Conservation (phyloP, 2,329 filamentous ascomycete genomes). For the Talaromyces sp. region DNA sequence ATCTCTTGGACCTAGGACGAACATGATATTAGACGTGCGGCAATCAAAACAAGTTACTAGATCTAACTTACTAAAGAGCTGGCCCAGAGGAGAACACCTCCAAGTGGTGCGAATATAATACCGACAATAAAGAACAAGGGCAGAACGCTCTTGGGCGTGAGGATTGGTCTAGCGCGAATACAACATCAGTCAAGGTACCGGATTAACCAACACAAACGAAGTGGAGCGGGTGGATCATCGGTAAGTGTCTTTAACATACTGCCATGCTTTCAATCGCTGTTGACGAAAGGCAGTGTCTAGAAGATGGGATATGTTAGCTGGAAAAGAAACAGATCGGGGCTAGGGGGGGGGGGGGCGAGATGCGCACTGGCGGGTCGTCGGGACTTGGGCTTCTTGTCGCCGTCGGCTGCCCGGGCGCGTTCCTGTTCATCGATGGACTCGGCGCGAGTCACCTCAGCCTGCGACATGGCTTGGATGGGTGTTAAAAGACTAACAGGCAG, state of each 20-base stretch:
- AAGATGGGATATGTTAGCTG: conserved; percentile 15
- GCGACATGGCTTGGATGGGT: conserved; percentile 43
- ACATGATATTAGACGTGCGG: background rate
- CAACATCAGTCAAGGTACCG: conserved; percentile 15
- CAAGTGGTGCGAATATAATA: conserved; percentile 90
- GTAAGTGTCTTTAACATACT: conserved; percentile 60
- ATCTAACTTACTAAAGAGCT: conserved; percentile 68
- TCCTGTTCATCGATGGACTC: conserved; percentile 51
- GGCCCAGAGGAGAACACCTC: conserved; percentile 81
- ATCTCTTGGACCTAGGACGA: conserved; percentile 78
- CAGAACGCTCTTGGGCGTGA: conserved; percentile 90
- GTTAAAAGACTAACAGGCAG: conserved; percentile 2
- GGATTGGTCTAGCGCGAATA: conserved; percentile 69
- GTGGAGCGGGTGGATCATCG: too few relatives aligned
- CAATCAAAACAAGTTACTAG: background rate
- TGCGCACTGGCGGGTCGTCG: conserved; percentile 81
- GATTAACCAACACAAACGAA: background rate
- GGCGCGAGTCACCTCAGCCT: conserved; percentile 41
- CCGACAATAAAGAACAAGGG: conserved; percentile 90
- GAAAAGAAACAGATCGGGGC: background rate
- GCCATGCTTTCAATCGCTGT: conserved; percentile 97
- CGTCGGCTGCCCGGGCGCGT: conserved; percentile 38
- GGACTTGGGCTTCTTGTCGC: conserved; percentile 83
- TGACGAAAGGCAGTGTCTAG: conserved; percentile 95
- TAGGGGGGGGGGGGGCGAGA: conserved; percentile 9